phyloP scores from a whole-genome alignment of 305 asterid genomes.

The Fraxinus paxiana region DNA sequence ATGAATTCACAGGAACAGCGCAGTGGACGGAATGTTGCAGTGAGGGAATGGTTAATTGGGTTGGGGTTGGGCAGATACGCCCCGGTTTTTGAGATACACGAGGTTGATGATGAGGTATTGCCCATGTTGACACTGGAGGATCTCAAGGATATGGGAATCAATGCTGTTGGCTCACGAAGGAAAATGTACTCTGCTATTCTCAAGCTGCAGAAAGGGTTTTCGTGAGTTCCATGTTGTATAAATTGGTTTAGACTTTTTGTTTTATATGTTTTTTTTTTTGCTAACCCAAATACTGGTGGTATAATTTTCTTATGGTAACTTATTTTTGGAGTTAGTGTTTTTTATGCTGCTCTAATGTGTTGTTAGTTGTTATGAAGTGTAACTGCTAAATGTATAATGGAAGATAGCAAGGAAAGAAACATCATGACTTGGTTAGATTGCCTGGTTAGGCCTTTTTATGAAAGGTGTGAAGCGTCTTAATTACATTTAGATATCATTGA shows the following conservation, averaged over 20 bases:
- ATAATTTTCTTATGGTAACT: slow-evolving; percentile 28
- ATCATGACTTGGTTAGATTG: slow-evolving; percentile 25
- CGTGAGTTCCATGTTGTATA: slow-evolving; percentile 48
- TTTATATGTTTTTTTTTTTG: slow-evolving; percentile 18
- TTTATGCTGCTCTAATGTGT: slow-evolving; percentile 26
- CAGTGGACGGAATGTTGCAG: slow-evolving; percentile 46
- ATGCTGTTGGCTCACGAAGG: slow-evolving; percentile 86
- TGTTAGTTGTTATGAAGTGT: slow-evolving; percentile 32
- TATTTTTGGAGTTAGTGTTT: slow-evolving; percentile 33
- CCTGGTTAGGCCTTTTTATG: neutral
- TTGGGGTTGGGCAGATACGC: slow-evolving; percentile 76
- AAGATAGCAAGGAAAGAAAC: slow-evolving; percentile 26
- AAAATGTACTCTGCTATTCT: slow-evolving; percentile 70
- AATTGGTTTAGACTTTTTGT: slow-evolving; percentile 24
- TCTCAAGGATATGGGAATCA: slow-evolving; percentile 93
- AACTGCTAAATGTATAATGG: slow-evolving; percentile 32
- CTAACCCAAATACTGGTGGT: slow-evolving; percentile 36
- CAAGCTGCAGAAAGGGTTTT: slow-evolving; percentile 64
- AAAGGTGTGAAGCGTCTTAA: slow-evolving; percentile 19
- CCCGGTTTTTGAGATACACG: slow-evolving; percentile 82
- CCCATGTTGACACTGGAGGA: slow-evolving; percentile 85
- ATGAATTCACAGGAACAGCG: slow-evolving; percentile 48
- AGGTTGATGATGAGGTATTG: slow-evolving; percentile 86
- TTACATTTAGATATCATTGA: slow-evolving; percentile 8
- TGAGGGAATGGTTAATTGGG: slow-evolving; percentile 77